Conservation (phyloP, 2,329 filamentous ascomycete genomes). For the Clarireedia sp. region DNA sequence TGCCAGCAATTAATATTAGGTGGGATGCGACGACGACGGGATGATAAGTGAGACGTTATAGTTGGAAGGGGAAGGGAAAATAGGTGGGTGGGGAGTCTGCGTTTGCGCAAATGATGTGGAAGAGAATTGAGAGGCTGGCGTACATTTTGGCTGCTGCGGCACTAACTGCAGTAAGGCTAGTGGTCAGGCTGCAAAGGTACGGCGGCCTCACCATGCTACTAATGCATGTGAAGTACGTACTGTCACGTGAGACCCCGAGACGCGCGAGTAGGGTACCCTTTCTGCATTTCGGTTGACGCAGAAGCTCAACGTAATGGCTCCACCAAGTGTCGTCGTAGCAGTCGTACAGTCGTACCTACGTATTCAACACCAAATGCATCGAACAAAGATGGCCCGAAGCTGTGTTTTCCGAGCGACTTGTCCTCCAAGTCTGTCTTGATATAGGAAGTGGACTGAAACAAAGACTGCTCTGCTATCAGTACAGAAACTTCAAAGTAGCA, state of each 20-base stretch:
- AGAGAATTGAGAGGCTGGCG: conserved; percentile 9
- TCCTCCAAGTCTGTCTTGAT: too few species aligned
- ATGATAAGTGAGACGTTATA: neutral
- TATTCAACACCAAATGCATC: neutral
- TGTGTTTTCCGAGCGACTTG: too few species aligned
- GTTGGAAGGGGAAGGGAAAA: neutral
- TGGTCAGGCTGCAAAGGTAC: too few species aligned
- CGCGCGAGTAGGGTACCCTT: too few species aligned
- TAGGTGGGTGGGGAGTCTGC: neutral
- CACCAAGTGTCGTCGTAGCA: too few species aligned
- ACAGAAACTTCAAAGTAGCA: too few species aligned
- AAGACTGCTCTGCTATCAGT: too few species aligned
- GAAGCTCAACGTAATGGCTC: neutral
- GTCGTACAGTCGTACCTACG: neutral
- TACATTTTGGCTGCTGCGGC: neutral
- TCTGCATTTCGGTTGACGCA: neutral
- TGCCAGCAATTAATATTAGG: neutral
- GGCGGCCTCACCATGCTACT: too few species aligned
- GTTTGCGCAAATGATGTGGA: conserved; percentile 1
- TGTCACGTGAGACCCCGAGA: too few species aligned
- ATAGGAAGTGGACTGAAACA: too few species aligned
- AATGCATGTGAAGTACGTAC: too few species aligned
- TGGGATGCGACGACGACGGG: neutral
- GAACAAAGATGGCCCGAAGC: neutral
- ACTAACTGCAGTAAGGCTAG: too few species aligned